These are phyloP conservation scores for Mortierella sp. DNA, from an alignment of 371 early-diverging fungal genomes.

Conservation along the genomic window DNA sequence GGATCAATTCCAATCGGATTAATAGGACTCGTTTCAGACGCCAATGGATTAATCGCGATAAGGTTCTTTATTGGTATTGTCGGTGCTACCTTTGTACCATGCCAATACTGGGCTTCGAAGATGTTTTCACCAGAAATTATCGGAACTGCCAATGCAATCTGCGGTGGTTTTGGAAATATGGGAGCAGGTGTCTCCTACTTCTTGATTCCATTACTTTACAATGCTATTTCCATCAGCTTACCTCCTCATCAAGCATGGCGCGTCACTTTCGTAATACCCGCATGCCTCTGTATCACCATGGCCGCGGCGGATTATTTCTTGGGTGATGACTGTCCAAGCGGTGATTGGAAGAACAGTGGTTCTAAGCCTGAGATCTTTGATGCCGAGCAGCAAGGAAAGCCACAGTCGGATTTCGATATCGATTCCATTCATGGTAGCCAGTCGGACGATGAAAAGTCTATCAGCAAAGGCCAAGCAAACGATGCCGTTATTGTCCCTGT, in stretches of 20 bases:
- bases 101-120: constrained; percentile 75
- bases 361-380: constrained; percentile 3
- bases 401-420: constrained; percentile 7
- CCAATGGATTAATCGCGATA: constrained; percentile 58
- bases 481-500: background rate
- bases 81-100: constrained; percentile 77
- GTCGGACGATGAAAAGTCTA: constrained; percentile 13
- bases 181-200: constrained; percentile 72
- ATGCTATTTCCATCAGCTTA: constrained; percentile 42
- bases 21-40: constrained; percentile 59
- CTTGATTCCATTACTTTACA: constrained; percentile 66
- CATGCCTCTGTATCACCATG: constrained; percentile 59
- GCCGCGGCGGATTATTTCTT: constrained; percentile 55
- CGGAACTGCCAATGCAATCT: constrained; percentile 74
- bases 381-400: constrained; percentile 30
- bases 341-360: constrained; percentile 44
- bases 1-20: constrained; percentile 66
- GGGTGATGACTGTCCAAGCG: constrained; percentile 61
- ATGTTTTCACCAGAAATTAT: constrained; percentile 67
- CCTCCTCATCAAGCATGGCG: constrained; percentile 59
- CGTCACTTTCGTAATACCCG: constrained; percentile 61
- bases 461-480: constrained; percentile 9
- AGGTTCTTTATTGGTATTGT: constrained; percentile 68
- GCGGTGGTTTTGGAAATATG: constrained; percentile 78
- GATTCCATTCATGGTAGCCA: constrained; percentile 13